Percentiles rank a stretch among this genome's conserved stretches.
Conservation (phyloP, 208 protist species). For the Crithidia brevicula region DNA sequence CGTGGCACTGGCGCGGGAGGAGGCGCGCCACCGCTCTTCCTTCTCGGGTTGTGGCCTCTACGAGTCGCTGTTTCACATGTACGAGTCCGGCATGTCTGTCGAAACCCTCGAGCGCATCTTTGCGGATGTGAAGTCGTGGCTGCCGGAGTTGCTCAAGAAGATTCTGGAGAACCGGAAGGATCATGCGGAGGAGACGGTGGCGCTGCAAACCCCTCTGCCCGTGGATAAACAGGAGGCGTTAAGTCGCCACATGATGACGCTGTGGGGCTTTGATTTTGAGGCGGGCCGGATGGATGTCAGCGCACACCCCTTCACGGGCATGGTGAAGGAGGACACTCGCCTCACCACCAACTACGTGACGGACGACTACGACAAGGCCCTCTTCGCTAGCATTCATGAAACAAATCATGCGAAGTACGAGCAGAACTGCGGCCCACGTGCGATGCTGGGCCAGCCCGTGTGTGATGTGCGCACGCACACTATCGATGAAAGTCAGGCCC, state of each 20-base stretch:
- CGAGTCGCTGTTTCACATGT: conserved; percentile 66
- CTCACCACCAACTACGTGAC: conserved; percentile 79
- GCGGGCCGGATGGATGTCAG: conserved; percentile 70
- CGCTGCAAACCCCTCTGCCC: conserved; percentile 32
- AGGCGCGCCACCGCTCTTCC: conserved; percentile 33
- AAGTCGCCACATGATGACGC: conserved; percentile 33
- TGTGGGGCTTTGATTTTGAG: conserved; percentile 82
- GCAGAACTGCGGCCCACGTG: conserved; percentile 47
- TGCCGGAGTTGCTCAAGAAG: conserved; percentile 58
- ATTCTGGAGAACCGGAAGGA: conserved; percentile 47
- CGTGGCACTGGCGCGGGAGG: conserved; percentile 52
- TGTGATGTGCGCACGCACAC: conserved; percentile 55
- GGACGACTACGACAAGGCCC: conserved; percentile 36
- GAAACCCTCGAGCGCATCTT: conserved; percentile 59
- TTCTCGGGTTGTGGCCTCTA: conserved; percentile 32
- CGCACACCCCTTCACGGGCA: conserved; percentile 80
- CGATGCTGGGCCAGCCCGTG: conserved; percentile 58
- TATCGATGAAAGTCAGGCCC: conserved; percentile 85
- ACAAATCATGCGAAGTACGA: conserved; percentile 29
- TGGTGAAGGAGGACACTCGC: conserved; percentile 66
- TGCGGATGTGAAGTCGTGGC: conserved; percentile 59
- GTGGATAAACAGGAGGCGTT: conserved; percentile 47
- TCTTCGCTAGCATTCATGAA: conserved; percentile 54
- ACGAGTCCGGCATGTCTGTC: conserved; percentile 68
- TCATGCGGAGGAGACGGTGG: conserved; percentile 4